Base-by-base conservation (phyloP, 1,284 basidiomycete species). In the Cutaneotrichosporon sp. region DNA sequence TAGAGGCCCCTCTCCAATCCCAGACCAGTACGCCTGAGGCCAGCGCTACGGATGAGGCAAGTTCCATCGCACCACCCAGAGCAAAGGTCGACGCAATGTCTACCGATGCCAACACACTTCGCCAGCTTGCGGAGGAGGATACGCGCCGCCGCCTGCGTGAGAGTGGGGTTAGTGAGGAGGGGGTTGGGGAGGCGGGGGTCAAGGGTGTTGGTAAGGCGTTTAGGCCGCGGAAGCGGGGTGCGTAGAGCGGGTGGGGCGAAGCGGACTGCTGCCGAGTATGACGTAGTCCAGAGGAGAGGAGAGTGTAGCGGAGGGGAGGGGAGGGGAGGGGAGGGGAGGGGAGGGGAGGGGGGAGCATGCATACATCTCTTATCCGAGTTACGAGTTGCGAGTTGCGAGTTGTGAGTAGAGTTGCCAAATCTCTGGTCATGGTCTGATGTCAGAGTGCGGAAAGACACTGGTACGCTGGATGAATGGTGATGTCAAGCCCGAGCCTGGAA, bases 41-140 rank as follows among this genome's bases (percentile, higher is more conserved):
- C 3, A 26, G 26, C 26, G 26, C 26, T 26, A 26, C 26, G 26
- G 26, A 26, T 3, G 26, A 26, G 26, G 3, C 26, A 26, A 26
- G 26, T 26, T 3, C 26, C 21, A 61, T 73, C 21, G 71, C 73
- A 0, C 72, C 73, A 10, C 73, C 75, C 1, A 60, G 70, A 11
- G 32, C 60, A 9, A 73, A 73, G 26, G 70, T 76, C 46, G 73
- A 79, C 61, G 72, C 76, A 9, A 21, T 51, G 13, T 18, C 36
- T 5, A 59, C 57, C 16, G 63, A 66, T 21, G 55, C 71, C 2
- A 72, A 73, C 10, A 73, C 75, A 30, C 68, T 80, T 38, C 66
- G 78, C 31, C 67, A 52, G 42, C 65, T 80, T 9, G 71, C 78
- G 2, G 73, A 76, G 70, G 73, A 78, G 59, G 78, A 78, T 65